Percentiles rank a stretch among this genome's conserved stretches.
Evolutionary conservation across 1,284 basidiomycete species (phyloP).

Genomic region (Mixia osmundae): DNA sequence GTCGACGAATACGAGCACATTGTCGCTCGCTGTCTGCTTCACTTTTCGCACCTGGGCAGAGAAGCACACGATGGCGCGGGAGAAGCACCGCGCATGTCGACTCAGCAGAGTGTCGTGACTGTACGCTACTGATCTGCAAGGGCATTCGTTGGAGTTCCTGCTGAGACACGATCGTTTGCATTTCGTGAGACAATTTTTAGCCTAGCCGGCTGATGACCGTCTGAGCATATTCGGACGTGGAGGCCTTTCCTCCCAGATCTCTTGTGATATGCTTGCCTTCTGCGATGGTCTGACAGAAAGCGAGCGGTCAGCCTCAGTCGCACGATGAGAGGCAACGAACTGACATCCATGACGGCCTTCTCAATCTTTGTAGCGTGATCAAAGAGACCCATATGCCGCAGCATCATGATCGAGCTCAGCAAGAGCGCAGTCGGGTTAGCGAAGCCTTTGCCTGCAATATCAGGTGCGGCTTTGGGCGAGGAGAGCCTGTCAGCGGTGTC

Average conservation of each 20-base stretch:
- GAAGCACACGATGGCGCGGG: too few species aligned
- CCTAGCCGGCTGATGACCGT: slow-evolving; percentile 73
- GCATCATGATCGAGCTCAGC: slow-evolving; percentile 89
- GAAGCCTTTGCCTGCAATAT: slow-evolving; percentile 43
- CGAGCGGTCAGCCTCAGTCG: slow-evolving; percentile 4
- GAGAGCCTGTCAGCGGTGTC: slow-evolving; percentile 45
- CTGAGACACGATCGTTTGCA: too few species aligned
- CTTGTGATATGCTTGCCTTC: slow-evolving; percentile 82
- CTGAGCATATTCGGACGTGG: slow-evolving; percentile 63
- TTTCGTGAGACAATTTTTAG: too few species aligned
- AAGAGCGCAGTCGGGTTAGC: slow-evolving; percentile 96
- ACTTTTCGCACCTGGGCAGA: too few species aligned
- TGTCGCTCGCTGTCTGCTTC: too few species aligned
- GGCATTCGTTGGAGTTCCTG: too few species aligned
- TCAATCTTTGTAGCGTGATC: slow-evolving; percentile 77
- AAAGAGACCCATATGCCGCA: slow-evolving; percentile 68
- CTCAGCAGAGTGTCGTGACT: too few species aligned
- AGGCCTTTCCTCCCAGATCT: slow-evolving; percentile 73
- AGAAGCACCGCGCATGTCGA: too few species aligned
- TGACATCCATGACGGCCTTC: slow-evolving; percentile 59
- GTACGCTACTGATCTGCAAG: too few species aligned
- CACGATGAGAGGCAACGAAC: slow-evolving; percentile 16
- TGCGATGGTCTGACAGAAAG: slow-evolving; percentile 49
- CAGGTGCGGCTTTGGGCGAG: slow-evolving; percentile 19
- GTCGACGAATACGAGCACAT: too few species aligned